Base-by-base conservation (phyloP, 768 basidiomycete species). In the Psilocybe azurescens region DNA sequence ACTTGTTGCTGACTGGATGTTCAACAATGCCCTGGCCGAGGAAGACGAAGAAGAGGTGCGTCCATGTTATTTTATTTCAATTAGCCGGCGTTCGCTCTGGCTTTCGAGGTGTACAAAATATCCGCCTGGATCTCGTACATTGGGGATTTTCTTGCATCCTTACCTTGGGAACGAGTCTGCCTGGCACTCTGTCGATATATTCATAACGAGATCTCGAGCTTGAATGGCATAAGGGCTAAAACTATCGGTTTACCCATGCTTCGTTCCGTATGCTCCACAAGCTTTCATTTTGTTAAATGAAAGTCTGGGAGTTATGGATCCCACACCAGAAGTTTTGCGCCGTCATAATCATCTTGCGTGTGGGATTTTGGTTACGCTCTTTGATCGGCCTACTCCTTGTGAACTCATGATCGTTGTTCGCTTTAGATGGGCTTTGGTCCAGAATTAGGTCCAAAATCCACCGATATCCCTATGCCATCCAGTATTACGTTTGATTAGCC, bases 1-100 rank as follows among this genome's bases (percentile, higher is more conserved):
- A 16, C 79, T 85, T 29, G 85, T 91, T 18, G 83, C 88, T 5
- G 78, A 87, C 62, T 90, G 90, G 87, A 89, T 92, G 70, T 91
- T 91, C 72, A 86, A 84, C 60, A 85, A 88, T 50, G 75, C 86
- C 1, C 65, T 85, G 29, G 77, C 79, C 46, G 88, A 83, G 62
- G 88, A 87, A 59, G 84, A 85, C 14, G 87, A 87, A 54, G 80
- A 79, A 56, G 79, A 72, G 59, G 76, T 76, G 55, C 49, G 70
- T 60, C 32, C 14, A 39, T 24, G 2, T 51, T 56, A 18, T 56
- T 16, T 39, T 58, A 28, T 60, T 41, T 33, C 24, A 33, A 6
- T n/a, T 2, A 2, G 6, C 33, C 11, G 33, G 6, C 33, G 33
- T 36, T 2, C 11, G 6, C 2, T 36, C 11, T 36, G 6, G 33